Evolutionary conservation across 1,284 basidiomycete genomes (phyloP), one percentile per base, ranked within the genome.

Genomic region (Fomes fomentarius): DNA sequence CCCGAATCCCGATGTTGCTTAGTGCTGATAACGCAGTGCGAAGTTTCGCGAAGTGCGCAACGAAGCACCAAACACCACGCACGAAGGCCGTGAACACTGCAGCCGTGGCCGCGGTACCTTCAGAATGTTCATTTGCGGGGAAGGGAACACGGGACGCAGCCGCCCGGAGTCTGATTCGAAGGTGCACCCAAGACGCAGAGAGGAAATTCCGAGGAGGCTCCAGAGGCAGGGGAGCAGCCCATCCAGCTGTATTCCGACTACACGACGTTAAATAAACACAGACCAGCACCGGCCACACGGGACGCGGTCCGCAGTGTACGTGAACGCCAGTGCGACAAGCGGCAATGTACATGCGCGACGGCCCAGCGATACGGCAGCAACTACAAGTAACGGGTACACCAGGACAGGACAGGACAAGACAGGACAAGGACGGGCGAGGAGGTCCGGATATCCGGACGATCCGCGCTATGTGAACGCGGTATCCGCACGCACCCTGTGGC

Each of bases 141-240:
- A 12, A 7, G 28, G 7, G 28, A 30, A 43, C 31, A 22, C 17
- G 15, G 8, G 11, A 11, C 24, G 41, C 12, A 25, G 19, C 37
- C 31, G 15, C 39, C 38, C 19, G 19, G 33, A 15, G 28, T 30
- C 6, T 30, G n/a, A n/a, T n/a, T n/a, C n/a, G n/a, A n/a, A n/a
- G n/a, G 12, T 30, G 28, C 28, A 30, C 7, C 28, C 28, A 31
- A 34, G 21, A 21, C 26, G 38, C 41, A 47, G n/a, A 47, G 54
- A 54, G 52, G 58, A 51, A 54, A 47, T 35, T 51, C 58, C 58
- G 58, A 60, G 45, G 51, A 56, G 54, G 47, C 58, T 40, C 58
- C 58, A 51, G 48, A 31, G 37, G 38, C 19, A 39, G 19, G 14
- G 10, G 38, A 12, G 28, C 28, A 12, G 28, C 28, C 28, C 28